A percentile compares a stretch with the other conserved stretches of the same genome.
Conservation (phyloP, 352 stramenopile genomes). For the Globisporangium perplexum region DNA sequence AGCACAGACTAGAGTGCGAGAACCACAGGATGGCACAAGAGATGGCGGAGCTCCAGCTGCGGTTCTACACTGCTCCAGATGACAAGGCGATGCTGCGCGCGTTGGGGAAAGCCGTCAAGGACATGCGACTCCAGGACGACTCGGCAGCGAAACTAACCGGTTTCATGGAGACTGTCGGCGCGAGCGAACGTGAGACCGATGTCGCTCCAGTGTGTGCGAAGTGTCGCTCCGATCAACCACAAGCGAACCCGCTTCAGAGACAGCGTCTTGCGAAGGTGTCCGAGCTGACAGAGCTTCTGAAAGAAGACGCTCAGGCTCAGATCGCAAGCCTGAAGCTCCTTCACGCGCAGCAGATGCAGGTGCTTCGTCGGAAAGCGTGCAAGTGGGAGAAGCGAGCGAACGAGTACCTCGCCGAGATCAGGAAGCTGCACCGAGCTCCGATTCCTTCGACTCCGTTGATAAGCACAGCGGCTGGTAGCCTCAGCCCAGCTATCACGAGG, state of each 20-base stretch:
- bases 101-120: conserved; percentile 41
- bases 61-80: conserved; percentile 35
- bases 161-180: conserved; percentile 5
- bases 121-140: conserved; percentile 28
- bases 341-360: conserved; percentile 14
- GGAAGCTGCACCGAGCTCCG: conserved; percentile 11
- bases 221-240: not conserved
- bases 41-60: conserved; percentile 45
- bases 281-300: conserved; percentile 18
- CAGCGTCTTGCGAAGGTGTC: conserved; percentile 18
- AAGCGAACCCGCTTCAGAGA: conserved; percentile 6
- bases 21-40: conserved; percentile 35
- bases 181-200: not conserved
- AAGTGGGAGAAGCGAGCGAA: conserved; percentile 17
- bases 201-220: not conserved
- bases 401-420: conserved; percentile 21
- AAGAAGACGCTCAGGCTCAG: conserved; percentile 22
- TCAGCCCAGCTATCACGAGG: not conserved
- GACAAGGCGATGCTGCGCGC: conserved; percentile 46
- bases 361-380: conserved; percentile 13
- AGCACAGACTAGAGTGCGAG: conserved; percentile 21
- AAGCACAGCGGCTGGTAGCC: not conserved
- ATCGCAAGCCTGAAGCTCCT: conserved; percentile 18
- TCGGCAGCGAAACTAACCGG: not conserved
- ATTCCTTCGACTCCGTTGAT: too few relatives aligned